These are phyloP conservation scores for Jaltomata sinuosa DNA, from an alignment of 257 asterid species.

Conservation along the genomic window DNA sequence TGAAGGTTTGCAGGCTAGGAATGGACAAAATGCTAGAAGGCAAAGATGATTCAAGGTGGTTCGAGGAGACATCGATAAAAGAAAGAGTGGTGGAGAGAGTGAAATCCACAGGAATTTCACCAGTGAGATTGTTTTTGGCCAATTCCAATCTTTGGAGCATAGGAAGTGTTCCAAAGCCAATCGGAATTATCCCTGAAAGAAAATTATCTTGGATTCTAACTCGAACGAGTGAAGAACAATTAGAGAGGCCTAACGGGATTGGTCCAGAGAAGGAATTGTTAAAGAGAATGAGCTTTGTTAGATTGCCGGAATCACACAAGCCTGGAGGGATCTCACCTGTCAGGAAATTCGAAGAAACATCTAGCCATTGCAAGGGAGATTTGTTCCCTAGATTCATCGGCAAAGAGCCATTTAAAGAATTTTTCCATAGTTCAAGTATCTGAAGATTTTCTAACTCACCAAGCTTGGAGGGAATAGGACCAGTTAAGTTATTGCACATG, in stretches of 20 bases:
- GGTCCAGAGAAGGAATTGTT: conserved; percentile 65
- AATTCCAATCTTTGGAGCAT: conserved; percentile 53
- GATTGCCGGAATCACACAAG: conserved; percentile 43
- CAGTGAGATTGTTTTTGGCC: conserved; percentile 48
- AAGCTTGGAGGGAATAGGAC: conserved; percentile 37
- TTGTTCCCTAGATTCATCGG: conserved; percentile 52
- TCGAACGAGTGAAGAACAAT: conserved; percentile 57
- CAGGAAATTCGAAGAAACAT: conserved; percentile 59
- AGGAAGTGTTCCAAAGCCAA: conserved; percentile 60
- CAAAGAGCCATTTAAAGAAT: conserved; percentile 42
- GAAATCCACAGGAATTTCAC: conserved; percentile 62
- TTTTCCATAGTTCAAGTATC: conserved; percentile 61
- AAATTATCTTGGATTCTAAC: conserved; percentile 56
- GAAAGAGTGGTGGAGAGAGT: conserved; percentile 47
- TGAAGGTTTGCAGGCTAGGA: conserved; percentile 50
- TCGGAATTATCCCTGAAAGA: conserved; percentile 58
- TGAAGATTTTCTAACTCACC: conserved; percentile 46
- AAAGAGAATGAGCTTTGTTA: conserved; percentile 70
- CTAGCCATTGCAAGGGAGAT: conserved; percentile 56
- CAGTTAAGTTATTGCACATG: conserved; percentile 53
- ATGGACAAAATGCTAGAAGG: conserved; percentile 45
- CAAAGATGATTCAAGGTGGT: conserved; percentile 39
- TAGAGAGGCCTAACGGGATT: conserved; percentile 46
- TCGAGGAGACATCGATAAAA: conserved; percentile 50
- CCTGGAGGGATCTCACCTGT: conserved; percentile 61